Evolutionary conservation across 352 stramenopile species (phyloP).

Genomic region (Pythium oligandrum): DNA sequence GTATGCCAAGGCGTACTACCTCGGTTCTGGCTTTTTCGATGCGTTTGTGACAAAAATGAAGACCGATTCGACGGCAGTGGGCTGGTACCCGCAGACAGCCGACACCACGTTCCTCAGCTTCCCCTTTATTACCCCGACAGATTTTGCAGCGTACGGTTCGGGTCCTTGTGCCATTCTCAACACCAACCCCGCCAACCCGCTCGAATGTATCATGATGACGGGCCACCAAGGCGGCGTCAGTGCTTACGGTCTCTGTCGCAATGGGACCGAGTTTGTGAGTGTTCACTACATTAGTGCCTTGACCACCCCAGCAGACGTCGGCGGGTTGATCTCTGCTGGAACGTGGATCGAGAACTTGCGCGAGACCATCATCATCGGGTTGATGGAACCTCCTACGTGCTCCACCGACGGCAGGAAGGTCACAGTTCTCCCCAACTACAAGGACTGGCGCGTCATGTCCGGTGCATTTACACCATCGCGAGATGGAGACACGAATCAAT

Average conservation of each 20-base stretch:
- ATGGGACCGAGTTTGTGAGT: slow-evolving; percentile 27
- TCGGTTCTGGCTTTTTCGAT: slow-evolving; percentile 21
- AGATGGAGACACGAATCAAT: slow-evolving; percentile 19
- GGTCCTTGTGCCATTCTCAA: slow-evolving; percentile 21
- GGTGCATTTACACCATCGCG: not conserved
- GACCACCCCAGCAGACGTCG: slow-evolving; percentile 29
- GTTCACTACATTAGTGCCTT: slow-evolving; percentile 29
- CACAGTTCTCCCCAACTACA: not conserved
- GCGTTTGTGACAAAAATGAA: slow-evolving; percentile 19
- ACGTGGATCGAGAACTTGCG: slow-evolving; percentile 30
- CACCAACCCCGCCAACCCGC: slow-evolving; percentile 6
- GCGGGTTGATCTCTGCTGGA: slow-evolving; percentile 21
- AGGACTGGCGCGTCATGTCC: slow-evolving; percentile 5
- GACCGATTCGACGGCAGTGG: slow-evolving; percentile 20
- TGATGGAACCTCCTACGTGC: slow-evolving; percentile 12
- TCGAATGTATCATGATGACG: slow-evolving; percentile 36
- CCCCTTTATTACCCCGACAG: slow-evolving; percentile 16
- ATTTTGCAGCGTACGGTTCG: slow-evolving; percentile 12
- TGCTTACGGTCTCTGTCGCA: slow-evolving; percentile 28
- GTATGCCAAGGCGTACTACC: slow-evolving; percentile 28
- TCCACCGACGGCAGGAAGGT: slow-evolving; percentile 3
- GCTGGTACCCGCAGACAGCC: slow-evolving; percentile 28
- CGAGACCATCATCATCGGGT: slow-evolving; percentile 23
- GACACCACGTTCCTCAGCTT: slow-evolving; percentile 29
- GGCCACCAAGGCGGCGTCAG: slow-evolving; percentile 33